Evolutionary conservation across 345 rosid genomes (phyloP).

Genomic region (Durio zibethinus): DNA sequence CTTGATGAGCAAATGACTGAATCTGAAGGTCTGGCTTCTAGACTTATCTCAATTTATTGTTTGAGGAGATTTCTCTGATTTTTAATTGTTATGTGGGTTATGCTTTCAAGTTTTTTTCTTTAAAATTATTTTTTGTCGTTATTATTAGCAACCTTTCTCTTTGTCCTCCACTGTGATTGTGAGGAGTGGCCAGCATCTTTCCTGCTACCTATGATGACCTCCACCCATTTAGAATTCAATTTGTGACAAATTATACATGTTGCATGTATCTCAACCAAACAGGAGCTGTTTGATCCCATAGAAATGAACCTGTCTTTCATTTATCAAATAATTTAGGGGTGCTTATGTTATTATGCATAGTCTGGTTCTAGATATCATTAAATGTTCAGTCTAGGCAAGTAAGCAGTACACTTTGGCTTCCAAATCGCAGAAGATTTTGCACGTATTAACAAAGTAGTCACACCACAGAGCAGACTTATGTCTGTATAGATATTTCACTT

Average conservation of each 20-base stretch:
- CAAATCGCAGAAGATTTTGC: neutral
- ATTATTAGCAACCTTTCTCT: neutral
- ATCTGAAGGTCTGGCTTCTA: conserved; percentile 29
- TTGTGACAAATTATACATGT: neutral
- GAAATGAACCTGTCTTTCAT: neutral
- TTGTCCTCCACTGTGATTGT: neutral
- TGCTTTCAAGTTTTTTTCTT: neutral
- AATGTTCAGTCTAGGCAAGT: neutral
- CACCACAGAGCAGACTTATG: neutral
- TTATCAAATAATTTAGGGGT: neutral
- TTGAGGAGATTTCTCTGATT: neutral
- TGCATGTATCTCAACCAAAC: neutral
- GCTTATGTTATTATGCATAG: neutral
- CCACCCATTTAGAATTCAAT: neutral
- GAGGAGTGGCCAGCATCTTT: neutral
- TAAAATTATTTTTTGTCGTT: neutral
- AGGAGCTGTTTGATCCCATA: neutral
- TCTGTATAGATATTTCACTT: neutral
- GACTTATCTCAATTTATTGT: neutral
- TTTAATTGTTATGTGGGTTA: neutral
- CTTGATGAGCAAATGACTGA: conserved; percentile 18
- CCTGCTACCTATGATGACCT: neutral
- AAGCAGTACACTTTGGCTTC: neutral
- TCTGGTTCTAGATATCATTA: neutral
- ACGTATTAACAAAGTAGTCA: neutral